Conservation (phyloP, 2,329 filamentous ascomycete species). For the Alternaria conjuncta region DNA sequence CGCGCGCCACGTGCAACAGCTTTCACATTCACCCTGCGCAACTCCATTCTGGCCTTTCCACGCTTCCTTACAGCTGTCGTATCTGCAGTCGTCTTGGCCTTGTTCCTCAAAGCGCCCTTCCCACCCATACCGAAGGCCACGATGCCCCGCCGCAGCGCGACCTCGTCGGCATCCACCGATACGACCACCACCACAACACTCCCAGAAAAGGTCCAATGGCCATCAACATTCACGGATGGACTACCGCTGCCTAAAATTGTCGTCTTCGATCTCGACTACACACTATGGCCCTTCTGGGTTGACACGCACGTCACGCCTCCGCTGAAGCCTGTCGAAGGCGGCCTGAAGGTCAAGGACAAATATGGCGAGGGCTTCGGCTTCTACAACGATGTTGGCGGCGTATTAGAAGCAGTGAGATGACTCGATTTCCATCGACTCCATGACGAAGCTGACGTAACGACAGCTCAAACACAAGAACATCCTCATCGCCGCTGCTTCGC, state of each 20-base stretch:
- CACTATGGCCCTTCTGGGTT: conserved; percentile 98
- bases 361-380: conserved; percentile 56
- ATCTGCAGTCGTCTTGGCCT: background rate
- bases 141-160: conserved; percentile 41
- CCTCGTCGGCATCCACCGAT: conserved; percentile 27
- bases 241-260: conserved; percentile 81
- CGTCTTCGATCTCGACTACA: conserved; percentile 97
- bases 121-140: background rate
- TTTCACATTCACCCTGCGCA: background rate
- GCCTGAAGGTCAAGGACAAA: conserved; percentile 59
- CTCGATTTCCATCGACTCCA: background rate
- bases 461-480: conserved; percentile 56
- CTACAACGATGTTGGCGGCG: conserved; percentile 53
- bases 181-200: conserved; percentile 44
- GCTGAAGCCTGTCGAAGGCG: conserved; percentile 59
- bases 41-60: background rate
- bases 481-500: conserved; percentile 75
- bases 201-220: conserved; percentile 48
- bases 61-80: background rate
- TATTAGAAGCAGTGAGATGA: conserved; percentile 47
- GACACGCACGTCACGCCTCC: conserved; percentile 88
- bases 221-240: conserved; percentile 67
- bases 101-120: background rate
- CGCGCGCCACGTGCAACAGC: conserved; percentile 4
- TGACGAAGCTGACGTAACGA: conserved; percentile 12